phyloP scores from a whole-genome alignment of 1,284 basidiomycete genomes.

The Cystobasidium sp. region DNA sequence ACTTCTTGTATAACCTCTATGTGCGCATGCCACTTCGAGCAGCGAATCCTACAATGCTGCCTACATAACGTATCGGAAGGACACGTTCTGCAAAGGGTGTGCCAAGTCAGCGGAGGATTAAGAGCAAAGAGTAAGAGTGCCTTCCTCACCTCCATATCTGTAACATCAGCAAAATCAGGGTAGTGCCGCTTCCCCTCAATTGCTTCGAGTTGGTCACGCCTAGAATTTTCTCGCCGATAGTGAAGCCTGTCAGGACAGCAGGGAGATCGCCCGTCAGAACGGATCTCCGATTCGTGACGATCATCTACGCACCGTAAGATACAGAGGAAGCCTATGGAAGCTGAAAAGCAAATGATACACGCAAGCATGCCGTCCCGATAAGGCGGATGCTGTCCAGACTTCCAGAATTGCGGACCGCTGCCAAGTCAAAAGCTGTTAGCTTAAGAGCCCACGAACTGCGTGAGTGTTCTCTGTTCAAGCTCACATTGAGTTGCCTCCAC shows the following conservation, averaged over 20 bases:
- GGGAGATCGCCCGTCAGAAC: neutral
- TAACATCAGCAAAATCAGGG: constrained; percentile 39
- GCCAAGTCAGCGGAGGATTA: neutral
- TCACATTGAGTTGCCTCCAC: constrained; percentile 35
- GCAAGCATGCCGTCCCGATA: constrained; percentile 42
- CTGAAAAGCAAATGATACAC: constrained; percentile 40
- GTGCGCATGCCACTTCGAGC: neutral
- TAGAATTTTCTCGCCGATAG: constrained; percentile 29
- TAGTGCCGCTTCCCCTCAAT: neutral
- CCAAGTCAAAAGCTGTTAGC: neutral
- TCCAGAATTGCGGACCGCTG: constrained; percentile 42
- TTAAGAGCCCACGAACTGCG: neutral
- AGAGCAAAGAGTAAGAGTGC: too few relatives aligned
- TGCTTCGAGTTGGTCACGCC: constrained; percentile 21
- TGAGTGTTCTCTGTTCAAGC: neutral
- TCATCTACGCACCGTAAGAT: constrained; percentile 32
- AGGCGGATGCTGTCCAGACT: constrained; percentile 23
- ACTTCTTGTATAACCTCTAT: too few relatives aligned
- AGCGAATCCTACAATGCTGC: neutral
- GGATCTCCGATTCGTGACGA: too few relatives aligned
- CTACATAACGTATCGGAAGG: constrained; percentile 30
- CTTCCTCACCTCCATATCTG: constrained; percentile 30
- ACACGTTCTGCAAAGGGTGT: constrained; percentile 15
- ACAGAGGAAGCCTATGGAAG: constrained; percentile 28
- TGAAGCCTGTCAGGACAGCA: constrained; percentile 12